Evolutionary conservation across 148 eudicot species (phyloP), one percentile per base, ranked within the genome.

Genomic region (Nepenthes mirabilis): DNA sequence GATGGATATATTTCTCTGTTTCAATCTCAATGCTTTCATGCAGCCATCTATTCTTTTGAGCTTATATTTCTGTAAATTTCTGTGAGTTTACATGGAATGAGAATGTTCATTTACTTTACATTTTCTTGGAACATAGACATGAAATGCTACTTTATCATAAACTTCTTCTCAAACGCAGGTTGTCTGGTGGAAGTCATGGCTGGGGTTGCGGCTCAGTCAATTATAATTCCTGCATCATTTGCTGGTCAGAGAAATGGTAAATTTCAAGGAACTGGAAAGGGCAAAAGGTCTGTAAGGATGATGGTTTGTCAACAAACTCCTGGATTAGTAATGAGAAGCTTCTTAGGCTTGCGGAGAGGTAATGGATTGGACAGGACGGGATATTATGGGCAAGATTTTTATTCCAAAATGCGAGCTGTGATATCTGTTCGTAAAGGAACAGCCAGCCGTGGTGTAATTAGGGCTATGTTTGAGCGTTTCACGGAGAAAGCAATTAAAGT

Each of bases 401-500:
- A 75, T 43, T 76, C 84, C 37, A 84, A 70, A 65, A 84, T 84
- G 63, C 81, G 83, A 57, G 79, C 78, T 23, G 63, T 75, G 32
- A 70, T 71, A 51, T 77, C 81, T 37, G 60, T 73, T 34, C 79
- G 77, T 37, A 74, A 70, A 61, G 77, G 83, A 54, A 77, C 64
- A 36, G 76, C 76, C n/a, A 65, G 72, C 60, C 79, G 89, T 4
- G 68, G 70, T 60, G 89, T 74, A 9, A 78, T 88, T 2, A 74
- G 69, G 67, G 95, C 95, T 14, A 84, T 90, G 95, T 90, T 90
- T 73, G 95, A 87, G 73, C 85, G 95, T 9, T 90, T 90, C 52
- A 90, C 97, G 8, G 97, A 91, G 63, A 85, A 84, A 68, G 95
- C 97, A 34, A 87, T 85, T 14, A 91, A 87, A 74, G 95, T 91